phyloP scores from a whole-genome alignment of 192 early-diverging fungal genomes.

The Coemansia sp. region DNA sequence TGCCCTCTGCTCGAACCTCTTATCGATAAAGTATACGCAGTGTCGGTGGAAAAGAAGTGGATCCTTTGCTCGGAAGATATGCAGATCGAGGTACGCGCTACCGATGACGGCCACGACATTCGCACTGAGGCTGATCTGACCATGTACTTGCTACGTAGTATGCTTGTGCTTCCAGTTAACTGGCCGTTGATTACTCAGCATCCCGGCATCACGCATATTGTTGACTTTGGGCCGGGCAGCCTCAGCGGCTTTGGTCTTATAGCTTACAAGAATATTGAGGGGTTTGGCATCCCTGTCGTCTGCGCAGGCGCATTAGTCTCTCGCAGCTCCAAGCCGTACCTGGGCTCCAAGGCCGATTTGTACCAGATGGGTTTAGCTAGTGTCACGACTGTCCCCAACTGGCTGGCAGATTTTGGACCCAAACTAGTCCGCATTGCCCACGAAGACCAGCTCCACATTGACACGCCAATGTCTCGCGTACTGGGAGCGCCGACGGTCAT shows the following conservation, averaged over 20 bases:
- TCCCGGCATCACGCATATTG: slow-evolving; percentile 73
- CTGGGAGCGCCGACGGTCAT: slow-evolving; percentile 87
- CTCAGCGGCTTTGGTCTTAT: slow-evolving; percentile 79
- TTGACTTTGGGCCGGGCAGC: slow-evolving; percentile 94
- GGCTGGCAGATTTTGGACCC: slow-evolving; percentile 84
- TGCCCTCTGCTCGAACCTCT: slow-evolving; percentile 11
- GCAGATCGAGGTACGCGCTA: no score
- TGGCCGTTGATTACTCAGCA: slow-evolving; percentile 64
- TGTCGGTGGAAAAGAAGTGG: slow-evolving; percentile 33
- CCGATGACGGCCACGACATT: background rate
- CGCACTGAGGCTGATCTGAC: slow-evolving; percentile 58
- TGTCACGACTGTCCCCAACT: slow-evolving; percentile 81
- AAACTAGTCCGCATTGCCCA: slow-evolving; percentile 67
- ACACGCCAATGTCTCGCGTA: slow-evolving; percentile 84
- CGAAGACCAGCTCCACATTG: slow-evolving; percentile 71
- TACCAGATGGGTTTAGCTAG: slow-evolving; percentile 68
- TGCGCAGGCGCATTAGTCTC: slow-evolving; percentile 26
- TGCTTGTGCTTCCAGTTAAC: slow-evolving; percentile 62
- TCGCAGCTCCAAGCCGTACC: slow-evolving; percentile 43
- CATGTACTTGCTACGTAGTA: slow-evolving; percentile 65
- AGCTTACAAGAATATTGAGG: slow-evolving; percentile 86
- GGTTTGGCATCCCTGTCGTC: slow-evolving; percentile 69
- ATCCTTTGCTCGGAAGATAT: background rate
- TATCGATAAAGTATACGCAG: background rate
- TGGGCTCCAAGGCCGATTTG: slow-evolving; percentile 74